Evolutionary conservation across 345 rosid species (phyloP).

Genomic region (Camelina sativa): DNA sequence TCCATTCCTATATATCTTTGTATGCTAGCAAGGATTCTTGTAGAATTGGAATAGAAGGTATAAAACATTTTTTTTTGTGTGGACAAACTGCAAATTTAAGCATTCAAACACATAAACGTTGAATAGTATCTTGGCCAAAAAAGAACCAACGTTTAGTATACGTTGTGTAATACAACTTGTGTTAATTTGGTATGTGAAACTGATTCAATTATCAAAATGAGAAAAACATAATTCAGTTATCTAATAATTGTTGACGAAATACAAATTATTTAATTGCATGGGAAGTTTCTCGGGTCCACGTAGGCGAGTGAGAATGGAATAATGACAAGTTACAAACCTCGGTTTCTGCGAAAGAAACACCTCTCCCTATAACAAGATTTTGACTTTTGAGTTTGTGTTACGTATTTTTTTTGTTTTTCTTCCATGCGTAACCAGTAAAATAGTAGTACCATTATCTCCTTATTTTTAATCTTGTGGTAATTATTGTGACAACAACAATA

Average conservation of each 20-base stretch:
- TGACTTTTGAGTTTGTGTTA: constrained; percentile 27
- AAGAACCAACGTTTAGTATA: background rate
- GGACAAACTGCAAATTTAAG: background rate
- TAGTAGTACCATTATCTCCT: constrained; percentile 29
- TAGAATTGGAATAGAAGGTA: too few relatives aligned
- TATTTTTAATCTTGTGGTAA: constrained; percentile 32
- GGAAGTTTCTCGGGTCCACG: constrained; percentile 38
- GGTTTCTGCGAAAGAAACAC: constrained; percentile 40
- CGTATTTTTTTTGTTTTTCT: background rate
- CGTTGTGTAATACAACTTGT: background rate
- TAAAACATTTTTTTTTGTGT: too few relatives aligned
- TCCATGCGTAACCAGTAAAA: constrained; percentile 13
- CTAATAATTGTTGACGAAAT: constrained; percentile 8
- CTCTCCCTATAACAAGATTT: constrained; percentile 41
- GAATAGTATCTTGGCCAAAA: background rate
- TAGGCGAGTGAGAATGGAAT: constrained; percentile 41
- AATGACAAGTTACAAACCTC: constrained; percentile 43
- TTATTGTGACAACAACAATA: background rate
- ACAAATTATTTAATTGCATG: constrained; percentile 3
- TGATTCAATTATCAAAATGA: background rate
- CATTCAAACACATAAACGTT: background rate
- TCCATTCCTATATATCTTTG: too few relatives aligned
- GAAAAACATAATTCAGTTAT: background rate
- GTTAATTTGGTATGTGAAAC: background rate
- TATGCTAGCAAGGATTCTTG: too few relatives aligned